Conservation (phyloP, 345 rosid genomes). For the Hypericum perforatum region DNA sequence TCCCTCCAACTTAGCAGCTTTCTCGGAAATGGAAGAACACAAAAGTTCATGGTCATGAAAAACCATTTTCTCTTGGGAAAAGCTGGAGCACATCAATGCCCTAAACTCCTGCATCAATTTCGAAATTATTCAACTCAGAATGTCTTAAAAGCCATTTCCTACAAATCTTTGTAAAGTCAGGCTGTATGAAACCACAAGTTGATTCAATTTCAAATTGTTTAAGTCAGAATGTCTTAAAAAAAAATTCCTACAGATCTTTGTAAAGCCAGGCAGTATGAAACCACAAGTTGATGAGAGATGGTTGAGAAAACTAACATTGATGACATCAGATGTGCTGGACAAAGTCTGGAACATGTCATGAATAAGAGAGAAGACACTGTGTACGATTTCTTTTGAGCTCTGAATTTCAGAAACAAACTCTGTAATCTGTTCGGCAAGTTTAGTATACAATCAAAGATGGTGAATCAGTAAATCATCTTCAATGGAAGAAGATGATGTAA, state of each 20-base stretch:
- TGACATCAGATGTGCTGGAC: slow-evolving; percentile 27
- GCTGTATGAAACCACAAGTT: too few species aligned
- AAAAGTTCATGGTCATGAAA: slow-evolving; percentile 31
- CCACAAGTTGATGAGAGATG: not conserved
- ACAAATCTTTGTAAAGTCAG: too few species aligned
- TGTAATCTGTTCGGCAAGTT: slow-evolving; percentile 48
- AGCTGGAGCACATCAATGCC: slow-evolving; percentile 30
- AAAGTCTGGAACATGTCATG: slow-evolving; percentile 55
- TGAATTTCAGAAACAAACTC: slow-evolving; percentile 42
- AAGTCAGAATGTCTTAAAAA: not conserved
- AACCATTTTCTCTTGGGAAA: slow-evolving; percentile 38
- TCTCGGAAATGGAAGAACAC: slow-evolving; percentile 31
- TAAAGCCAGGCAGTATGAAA: not conserved
- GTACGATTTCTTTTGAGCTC: slow-evolving; percentile 32
- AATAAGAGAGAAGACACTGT: slow-evolving; percentile 33
- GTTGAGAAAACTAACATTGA: slow-evolving; percentile 44
- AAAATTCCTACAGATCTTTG: too few species aligned
- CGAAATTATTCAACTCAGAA: slow-evolving; percentile 3
- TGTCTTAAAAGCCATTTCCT: too few species aligned
- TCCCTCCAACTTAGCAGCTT: slow-evolving; percentile 38
- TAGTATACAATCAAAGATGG: slow-evolving; percentile 22
- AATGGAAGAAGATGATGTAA: not conserved
- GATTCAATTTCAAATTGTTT: slow-evolving; percentile 6
- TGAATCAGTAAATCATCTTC: slow-evolving; percentile 17
- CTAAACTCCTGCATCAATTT: slow-evolving; percentile 50